Conservation (phyloP, 2,329 filamentous ascomycete species). For the Colletotrichum lupini region DNA sequence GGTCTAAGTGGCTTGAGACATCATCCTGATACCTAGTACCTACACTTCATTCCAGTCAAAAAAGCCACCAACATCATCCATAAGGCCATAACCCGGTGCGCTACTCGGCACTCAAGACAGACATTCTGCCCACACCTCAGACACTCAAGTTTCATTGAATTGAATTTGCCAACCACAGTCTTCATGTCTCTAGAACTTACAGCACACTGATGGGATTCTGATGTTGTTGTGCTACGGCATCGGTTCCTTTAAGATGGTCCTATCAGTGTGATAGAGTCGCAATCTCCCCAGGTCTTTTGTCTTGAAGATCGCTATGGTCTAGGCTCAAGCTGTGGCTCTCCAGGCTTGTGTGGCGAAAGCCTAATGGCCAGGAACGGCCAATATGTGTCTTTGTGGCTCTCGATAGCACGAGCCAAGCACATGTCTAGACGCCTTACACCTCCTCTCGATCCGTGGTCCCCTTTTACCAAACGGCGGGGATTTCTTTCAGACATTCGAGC, state of each 20-base stretch:
- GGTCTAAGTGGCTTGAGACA: background rate
- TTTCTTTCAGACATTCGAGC: background rate
- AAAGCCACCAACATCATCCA: background rate
- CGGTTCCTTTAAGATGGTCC: background rate
- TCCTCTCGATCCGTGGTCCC: background rate
- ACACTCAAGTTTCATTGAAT: background rate
- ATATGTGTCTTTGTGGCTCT: background rate
- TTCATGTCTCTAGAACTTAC: background rate
- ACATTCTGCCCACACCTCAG: background rate
- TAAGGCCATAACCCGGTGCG: background rate
- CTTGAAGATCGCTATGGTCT: background rate
- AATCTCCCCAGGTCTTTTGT: background rate
- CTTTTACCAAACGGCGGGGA: background rate
- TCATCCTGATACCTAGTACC: background rate
- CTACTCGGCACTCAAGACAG: background rate
- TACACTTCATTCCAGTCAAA: background rate
- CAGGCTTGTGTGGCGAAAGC: background rate
- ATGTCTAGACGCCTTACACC: background rate
- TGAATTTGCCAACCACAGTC: background rate
- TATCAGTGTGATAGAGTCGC: background rate
- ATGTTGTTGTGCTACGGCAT: background rate
- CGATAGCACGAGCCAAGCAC: conserved; percentile 2
- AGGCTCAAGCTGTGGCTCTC: background rate
- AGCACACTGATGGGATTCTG: background rate
- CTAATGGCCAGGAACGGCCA: background rate